Evolutionary conservation across 2,329 filamentous ascomycete genomes (phyloP), one percentile per base, ranked within the genome.

Genomic region (Colletotrichum noveboracense): DNA sequence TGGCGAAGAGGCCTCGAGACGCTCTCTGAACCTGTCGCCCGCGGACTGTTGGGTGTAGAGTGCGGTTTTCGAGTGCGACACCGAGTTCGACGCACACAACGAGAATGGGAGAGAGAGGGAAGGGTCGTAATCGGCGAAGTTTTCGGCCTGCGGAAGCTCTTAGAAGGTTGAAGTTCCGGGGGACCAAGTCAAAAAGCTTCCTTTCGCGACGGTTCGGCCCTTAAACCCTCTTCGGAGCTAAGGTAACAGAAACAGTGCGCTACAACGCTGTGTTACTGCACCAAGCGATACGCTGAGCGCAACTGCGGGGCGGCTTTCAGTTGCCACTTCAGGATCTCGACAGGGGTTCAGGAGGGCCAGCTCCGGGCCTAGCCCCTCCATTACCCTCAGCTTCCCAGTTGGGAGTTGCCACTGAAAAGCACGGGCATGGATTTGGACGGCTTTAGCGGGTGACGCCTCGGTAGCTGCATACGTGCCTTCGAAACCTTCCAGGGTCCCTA

Each of bases 171-270:
- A 71, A 62, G 72, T 73, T 64, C 64, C 65, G 56, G 48, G 74
- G 58, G 61, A 64, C 64, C 70, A 62, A 60, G 69, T 68, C 70
- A 55, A 34, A 73, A 67, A 74, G 74, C 70, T 76, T 74, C 67
- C 70, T 38, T 71, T 69, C 34, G 58, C 70, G 64, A 76, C 64
- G 74, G 70, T 75, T 74, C 74, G 74, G 74, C 64, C 70, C 74
- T 74, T 68, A 74, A 71, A 72, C 70, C 74, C 74, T 74, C 70
- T 67, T 76, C 48, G 58, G 65, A 64, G 38, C 73, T 58, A 75
- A 64, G 38, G 70, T 58, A 75, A 68, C 64, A 62, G 32, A 65
- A 73, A 60, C 73, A 75, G 64, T 75, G 64, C 66, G 38, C n/a
- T 52, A 52, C 43, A 52, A 52, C 43, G 43, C 43, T 52, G 43